Percentiles rank a stretch among this genome's conserved stretches.
phyloP scores from a whole-genome alignment of 2,329 filamentous ascomycete genomes.

The Penicillium aurantiogriseum region DNA sequence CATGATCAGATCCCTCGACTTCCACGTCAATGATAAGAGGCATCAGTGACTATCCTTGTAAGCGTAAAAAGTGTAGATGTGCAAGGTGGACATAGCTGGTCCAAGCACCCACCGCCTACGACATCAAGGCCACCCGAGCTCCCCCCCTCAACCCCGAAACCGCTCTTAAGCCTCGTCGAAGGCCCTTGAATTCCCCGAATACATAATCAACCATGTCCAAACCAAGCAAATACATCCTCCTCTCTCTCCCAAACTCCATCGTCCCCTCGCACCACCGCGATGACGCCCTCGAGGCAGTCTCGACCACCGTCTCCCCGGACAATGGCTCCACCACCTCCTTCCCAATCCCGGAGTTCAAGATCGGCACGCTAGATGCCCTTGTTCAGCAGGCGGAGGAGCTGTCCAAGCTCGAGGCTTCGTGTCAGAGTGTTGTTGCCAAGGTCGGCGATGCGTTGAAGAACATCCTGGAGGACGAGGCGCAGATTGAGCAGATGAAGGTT shows the following conservation, averaged over 20 bases:
- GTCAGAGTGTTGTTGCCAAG: conserved; percentile 80
- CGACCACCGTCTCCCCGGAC: conserved; percentile 68
- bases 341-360: conserved; percentile 90
- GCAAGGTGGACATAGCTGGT: conserved; percentile 2
- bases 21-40: not conserved
- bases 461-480: conserved; percentile 80
- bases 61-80: not conserved
- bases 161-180: conserved; percentile 14
- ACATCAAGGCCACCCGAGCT: conserved; percentile 26
- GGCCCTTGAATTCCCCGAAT: conserved; percentile 5
- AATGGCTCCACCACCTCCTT: conserved; percentile 76
- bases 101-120: conserved; percentile 29
- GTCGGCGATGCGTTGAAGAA: conserved; percentile 80
- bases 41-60: not conserved
- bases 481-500: conserved; percentile 81
- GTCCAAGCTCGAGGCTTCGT: conserved; percentile 77
- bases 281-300: conserved; percentile 75
- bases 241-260: conserved; percentile 86
- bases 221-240: conserved; percentile 70
- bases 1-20: not conserved
- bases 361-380: conserved; percentile 90
- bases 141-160: conserved; percentile 11
- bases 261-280: conserved; percentile 76
- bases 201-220: conserved; percentile 41
- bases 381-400: conserved; percentile 96